These are phyloP conservation scores for Abortiporus biennis DNA, from an alignment of 1,284 basidiomycete species.

Conservation along the genomic window DNA sequence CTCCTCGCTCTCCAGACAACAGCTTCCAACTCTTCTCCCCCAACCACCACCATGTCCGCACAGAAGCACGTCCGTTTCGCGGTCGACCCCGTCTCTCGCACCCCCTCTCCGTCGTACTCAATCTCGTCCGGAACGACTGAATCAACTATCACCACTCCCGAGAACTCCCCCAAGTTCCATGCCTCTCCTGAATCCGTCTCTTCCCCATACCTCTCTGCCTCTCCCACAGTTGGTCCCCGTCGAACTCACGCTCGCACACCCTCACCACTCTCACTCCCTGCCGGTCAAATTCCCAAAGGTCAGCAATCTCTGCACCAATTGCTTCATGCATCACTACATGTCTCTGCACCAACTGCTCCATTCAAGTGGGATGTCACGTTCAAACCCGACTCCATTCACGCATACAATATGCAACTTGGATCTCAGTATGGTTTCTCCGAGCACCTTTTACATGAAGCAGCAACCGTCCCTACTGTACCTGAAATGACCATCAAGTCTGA, in stretches of 20 bases:
- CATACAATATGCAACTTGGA: not conserved
- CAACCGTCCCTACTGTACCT: not conserved
- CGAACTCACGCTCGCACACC: slow-evolving; percentile 3
- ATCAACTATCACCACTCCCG: not conserved
- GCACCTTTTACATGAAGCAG: not conserved
- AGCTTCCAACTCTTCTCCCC: not conserved
- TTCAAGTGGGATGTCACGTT: slow-evolving; percentile 4
- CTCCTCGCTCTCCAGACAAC: not conserved
- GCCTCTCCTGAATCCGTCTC: not conserved
- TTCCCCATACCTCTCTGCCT: not conserved
- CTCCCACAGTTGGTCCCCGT: not conserved
- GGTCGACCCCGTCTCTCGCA: not conserved
- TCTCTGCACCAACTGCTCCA: not conserved
- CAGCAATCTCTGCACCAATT: not conserved
- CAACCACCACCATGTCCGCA: not conserved
- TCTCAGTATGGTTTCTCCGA: not conserved
- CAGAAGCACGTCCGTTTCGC: not conserved
- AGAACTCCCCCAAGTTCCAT: not conserved
- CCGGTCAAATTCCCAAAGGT: not conserved
- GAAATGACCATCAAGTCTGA: not conserved
- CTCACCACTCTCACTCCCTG: slow-evolving; percentile 1
- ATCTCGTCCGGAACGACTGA: no score
- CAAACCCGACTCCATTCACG: not conserved
- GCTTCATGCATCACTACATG: not conserved
- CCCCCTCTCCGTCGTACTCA: slow-evolving; percentile 3